Conservation (phyloP, 1,284 basidiomycete genomes). For the Vanrija sp. region DNA sequence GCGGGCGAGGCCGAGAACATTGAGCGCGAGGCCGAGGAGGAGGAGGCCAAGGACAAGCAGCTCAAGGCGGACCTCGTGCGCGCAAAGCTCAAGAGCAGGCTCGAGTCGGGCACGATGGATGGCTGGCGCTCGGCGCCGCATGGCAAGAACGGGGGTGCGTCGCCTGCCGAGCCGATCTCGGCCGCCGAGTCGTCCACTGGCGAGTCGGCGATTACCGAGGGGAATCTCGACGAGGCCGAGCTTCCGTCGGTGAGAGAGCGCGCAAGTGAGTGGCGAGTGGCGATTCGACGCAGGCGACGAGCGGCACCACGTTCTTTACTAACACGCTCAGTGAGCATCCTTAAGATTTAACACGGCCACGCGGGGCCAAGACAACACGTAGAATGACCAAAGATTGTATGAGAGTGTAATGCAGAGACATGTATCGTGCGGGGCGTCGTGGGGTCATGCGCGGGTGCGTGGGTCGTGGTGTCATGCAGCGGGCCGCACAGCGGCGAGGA, state of each 20-base stretch:
- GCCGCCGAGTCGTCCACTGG: not conserved
- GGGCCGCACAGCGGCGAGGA: too few species aligned
- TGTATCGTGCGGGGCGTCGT: too few species aligned
- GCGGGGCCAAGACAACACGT: too few species aligned
- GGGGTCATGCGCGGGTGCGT: not conserved
- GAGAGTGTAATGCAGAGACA: too few species aligned
- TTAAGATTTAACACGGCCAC: slow-evolving; percentile 6
- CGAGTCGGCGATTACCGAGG: slow-evolving; percentile 3
- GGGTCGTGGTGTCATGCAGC: too few species aligned
- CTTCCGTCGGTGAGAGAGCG: not conserved
- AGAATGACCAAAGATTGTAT: too few species aligned
- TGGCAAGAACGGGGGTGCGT: slow-evolving; percentile 13
- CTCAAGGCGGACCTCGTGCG: slow-evolving; percentile 24
- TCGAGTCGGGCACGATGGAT: slow-evolving; percentile 17
- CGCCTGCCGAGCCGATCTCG: too few species aligned
- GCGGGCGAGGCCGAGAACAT: slow-evolving; percentile 42
- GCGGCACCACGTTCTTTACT: not conserved
- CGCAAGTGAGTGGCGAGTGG: slow-evolving; percentile 10
- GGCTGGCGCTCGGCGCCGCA: slow-evolving; percentile 26
- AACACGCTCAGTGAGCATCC: slow-evolving; percentile 6
- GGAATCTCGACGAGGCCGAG: slow-evolving; percentile 2
- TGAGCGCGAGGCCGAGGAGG: slow-evolving; percentile 42
- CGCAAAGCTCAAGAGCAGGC: slow-evolving; percentile 15
- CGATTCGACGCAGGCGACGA: too few species aligned
- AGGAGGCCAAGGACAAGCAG: slow-evolving; percentile 41